A percentile compares a stretch with the other conserved stretches of the same genome.
phyloP scores from a whole-genome alignment of 2,329 filamentous ascomycete genomes.

The Trichoderma breve region DNA sequence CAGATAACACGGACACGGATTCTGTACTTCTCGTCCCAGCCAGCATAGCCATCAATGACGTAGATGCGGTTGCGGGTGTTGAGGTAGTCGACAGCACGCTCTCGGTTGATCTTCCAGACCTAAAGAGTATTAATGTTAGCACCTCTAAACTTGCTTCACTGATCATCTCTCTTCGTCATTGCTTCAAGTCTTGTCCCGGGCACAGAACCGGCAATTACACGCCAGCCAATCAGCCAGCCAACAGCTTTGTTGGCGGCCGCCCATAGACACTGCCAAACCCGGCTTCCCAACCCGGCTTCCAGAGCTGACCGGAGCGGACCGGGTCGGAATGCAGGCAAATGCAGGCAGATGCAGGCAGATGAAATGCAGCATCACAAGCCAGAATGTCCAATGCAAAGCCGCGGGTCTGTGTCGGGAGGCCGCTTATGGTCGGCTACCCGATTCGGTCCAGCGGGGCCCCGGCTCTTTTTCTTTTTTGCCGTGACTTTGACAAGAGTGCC shows the following conservation, averaged over 20 bases:
- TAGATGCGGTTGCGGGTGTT: conserved; percentile 99
- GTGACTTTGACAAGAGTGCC: neutral
- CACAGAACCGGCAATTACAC: neutral
- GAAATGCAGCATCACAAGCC: conserved; percentile 1
- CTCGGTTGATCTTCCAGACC: conserved; percentile 99
- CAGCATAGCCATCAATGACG: conserved; percentile 93
- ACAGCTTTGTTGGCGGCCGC: neutral
- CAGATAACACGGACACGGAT: conserved; percentile 98
- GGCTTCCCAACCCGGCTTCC: neutral
- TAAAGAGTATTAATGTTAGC: conserved; percentile 42
- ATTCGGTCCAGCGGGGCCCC: conserved; percentile 15
- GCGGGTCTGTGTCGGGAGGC: neutral
- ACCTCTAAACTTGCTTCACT: neutral
- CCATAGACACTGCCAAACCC: neutral
- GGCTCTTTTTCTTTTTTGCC: neutral
- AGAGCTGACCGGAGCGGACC: conserved; percentile 17
- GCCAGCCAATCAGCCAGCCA: neutral
- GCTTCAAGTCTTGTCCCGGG: neutral
- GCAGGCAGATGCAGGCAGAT: neutral
- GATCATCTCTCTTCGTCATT: neutral
- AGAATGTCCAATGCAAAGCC: neutral
- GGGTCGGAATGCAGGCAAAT: conserved; percentile 1
- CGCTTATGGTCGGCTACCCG: conserved; percentile 20
- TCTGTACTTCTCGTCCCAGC: conserved; percentile 97
- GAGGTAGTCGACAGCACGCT: conserved; percentile 97